A percentile compares a stretch with the other conserved stretches of the same genome.
Evolutionary conservation across 257 asterid species (phyloP).

Genomic region (Solanum infundibuliforme): DNA sequence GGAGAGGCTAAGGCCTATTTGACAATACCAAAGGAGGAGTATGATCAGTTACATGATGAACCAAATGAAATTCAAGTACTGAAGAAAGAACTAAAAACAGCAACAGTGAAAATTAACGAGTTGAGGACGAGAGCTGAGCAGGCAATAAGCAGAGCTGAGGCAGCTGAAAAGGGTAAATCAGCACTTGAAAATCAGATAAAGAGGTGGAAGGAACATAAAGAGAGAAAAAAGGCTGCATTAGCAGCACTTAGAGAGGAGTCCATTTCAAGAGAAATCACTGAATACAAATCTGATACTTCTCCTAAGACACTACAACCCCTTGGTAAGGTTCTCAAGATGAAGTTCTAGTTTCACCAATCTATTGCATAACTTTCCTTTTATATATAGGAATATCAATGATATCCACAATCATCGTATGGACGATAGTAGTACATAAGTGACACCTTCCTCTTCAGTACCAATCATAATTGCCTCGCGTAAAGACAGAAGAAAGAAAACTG

Average conservation of each 20-base stretch:
- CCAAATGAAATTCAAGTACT: conserved; percentile 8
- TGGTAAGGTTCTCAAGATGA: conserved; percentile 65
- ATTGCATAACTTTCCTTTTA: background rate
- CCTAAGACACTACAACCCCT: conserved; percentile 54
- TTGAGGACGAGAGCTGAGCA: conserved; percentile 64
- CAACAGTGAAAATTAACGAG: conserved; percentile 32
- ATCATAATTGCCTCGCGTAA: background rate
- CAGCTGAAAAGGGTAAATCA: conserved; percentile 47
- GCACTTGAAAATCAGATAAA: conserved; percentile 42
- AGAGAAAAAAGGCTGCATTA: conserved; percentile 40
- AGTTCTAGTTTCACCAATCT: conserved; percentile 18
- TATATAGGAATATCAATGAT: background rate
- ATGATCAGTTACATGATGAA: conserved; percentile 2
- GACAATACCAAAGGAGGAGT: conserved; percentile 9
- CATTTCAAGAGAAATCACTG: conserved; percentile 17
- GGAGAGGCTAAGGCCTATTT: background rate
- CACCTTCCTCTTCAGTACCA: background rate
- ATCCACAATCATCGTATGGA: background rate
- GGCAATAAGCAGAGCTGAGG: conserved; percentile 74
- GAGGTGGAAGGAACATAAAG: conserved; percentile 41
- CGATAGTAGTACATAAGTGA: background rate
- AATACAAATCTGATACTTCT: background rate
- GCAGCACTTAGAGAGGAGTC: conserved; percentile 48
- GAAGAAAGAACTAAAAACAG: conserved; percentile 37
- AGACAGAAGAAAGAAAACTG: background rate